Base-by-base conservation (phyloP, 2,329 filamentous ascomycete genomes). In the Rhinocladiella similis region DNA sequence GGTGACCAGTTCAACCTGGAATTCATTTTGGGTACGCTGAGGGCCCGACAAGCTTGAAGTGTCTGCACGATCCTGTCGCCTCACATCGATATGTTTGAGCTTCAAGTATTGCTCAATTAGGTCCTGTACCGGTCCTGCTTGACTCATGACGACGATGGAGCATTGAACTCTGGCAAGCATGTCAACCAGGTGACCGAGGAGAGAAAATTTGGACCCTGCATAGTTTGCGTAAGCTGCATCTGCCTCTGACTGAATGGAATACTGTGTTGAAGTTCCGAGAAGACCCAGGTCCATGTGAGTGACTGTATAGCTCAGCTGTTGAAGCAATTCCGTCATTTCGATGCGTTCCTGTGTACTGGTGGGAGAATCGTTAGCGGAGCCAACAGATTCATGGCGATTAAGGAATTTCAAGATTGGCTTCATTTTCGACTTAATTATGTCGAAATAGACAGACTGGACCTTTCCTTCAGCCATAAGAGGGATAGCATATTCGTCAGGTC, bases 141-240 rank as follows among this genome's bases (percentile, higher is more conserved):
- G 67, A 5, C 70, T 68, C 58, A 72, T 70, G 33, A 78, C 63
- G 14, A 77, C 67, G 13, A 77, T 55, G 52, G 77, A 74, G 12
- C 73, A 60, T 47, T 74, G 70, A 49, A 67, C 63, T 3, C 54
- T 62, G 19, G 65, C 67, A 1, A 69, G 68, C 14, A 70, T 58
- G 41, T 76, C 69, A 25, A 76, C 68, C 13, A 77, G 65, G 52
- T 74, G 70, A n/a, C 73, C 72, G 3, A 78, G 66, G 18, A 78
- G 70, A 18, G 72, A 64, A 42, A 78, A 78, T 59, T 78, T 78
- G 9, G 75, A 69, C 47, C 76, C 77, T 6, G 73, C 75, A 59
- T 77, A 77, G 53, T 78, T 75, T 3, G 74, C 75, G 72, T 75
- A 78, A 3, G 71, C 66, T 5, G 75, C 72, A 57, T 76, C 70